These are phyloP conservation scores for Tetracladium setigerum DNA, from an alignment of 495 filamentous ascomycete species.

Conservation along the genomic window DNA sequence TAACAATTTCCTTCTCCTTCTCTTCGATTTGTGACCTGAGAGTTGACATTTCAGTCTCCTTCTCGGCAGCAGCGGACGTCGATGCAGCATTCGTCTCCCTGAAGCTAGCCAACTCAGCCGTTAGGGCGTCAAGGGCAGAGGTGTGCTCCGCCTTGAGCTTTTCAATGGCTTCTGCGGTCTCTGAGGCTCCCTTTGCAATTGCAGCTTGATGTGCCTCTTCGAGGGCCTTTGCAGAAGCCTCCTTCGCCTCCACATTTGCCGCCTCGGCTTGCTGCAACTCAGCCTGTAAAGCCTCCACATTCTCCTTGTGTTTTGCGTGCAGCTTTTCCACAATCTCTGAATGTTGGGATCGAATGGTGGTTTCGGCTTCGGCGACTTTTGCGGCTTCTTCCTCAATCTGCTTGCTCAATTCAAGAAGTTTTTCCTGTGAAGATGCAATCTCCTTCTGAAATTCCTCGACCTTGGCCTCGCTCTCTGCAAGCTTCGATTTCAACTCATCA, in stretches of 20 bases:
- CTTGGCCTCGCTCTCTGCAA: slow-evolving; percentile 27
- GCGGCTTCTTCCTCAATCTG: slow-evolving; percentile 17
- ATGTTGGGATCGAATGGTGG: slow-evolving; percentile 16
- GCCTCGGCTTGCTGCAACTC: slow-evolving; percentile 21
- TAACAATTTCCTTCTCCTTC: slow-evolving; percentile 18
- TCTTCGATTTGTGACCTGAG: slow-evolving; percentile 30
- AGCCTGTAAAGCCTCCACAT: slow-evolving; percentile 28
- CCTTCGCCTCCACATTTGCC: slow-evolving; percentile 10
- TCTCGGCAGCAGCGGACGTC: slow-evolving; percentile 9
- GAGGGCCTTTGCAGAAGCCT: slow-evolving; percentile 16
- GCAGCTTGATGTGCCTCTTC: slow-evolving; percentile 18
- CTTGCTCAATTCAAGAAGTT: slow-evolving; percentile 18
- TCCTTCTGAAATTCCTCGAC: slow-evolving; percentile 38
- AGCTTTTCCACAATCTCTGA: slow-evolving; percentile 21
- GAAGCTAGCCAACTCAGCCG: slow-evolving; percentile 16
- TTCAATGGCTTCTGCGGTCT: slow-evolving; percentile 12
- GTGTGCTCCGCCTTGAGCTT: slow-evolving; percentile 31
- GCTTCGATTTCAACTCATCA: slow-evolving; percentile 44
- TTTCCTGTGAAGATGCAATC: slow-evolving; percentile 20
- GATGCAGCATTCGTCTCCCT: slow-evolving; percentile 15
- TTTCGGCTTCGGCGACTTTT: slow-evolving; percentile 13
- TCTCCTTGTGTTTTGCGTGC: slow-evolving; percentile 25
- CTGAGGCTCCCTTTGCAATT: slow-evolving; percentile 12
- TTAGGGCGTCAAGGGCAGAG: slow-evolving; percentile 30
- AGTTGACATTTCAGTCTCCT: slow-evolving; percentile 28